These are phyloP conservation scores for Microbotryum silenes-acaulis DNA, from an alignment of 1,284 basidiomycete genomes.

Conservation along the genomic window DNA sequence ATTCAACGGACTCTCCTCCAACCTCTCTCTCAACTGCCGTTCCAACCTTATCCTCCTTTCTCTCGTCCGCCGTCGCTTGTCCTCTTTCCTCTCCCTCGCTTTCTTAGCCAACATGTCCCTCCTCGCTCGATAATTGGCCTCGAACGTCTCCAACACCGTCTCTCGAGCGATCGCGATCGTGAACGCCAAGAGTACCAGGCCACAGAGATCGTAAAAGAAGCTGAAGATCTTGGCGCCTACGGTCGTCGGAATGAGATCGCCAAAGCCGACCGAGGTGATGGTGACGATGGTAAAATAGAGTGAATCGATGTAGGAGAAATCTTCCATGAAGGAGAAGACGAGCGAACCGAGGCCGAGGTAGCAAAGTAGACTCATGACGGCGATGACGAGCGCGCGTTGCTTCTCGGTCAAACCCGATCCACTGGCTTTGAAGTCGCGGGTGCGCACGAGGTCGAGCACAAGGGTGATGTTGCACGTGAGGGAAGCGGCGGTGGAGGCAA, in stretches of 20 bases:
- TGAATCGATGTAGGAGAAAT: conserved; percentile 54
- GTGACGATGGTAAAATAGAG: conserved; percentile 50
- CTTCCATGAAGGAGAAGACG: conserved; percentile 50
- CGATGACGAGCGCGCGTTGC: conserved; percentile 66
- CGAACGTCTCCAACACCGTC: conserved; percentile 55
- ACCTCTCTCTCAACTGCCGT: conserved; percentile 36
- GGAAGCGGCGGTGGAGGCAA: conserved; percentile 65
- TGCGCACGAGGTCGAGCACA: conserved; percentile 54
- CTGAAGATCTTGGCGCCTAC: conserved; percentile 45
- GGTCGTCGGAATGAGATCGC: conserved; percentile 57
- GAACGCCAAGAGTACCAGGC: conserved; percentile 47
- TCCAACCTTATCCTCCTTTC: conserved; percentile 7
- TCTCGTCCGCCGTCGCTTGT: neutral
- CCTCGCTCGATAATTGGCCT: conserved; percentile 43
- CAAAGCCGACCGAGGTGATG: conserved; percentile 66
- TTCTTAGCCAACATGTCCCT: conserved; percentile 38
- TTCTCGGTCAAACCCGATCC: conserved; percentile 70
- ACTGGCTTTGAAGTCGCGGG: conserved; percentile 54
- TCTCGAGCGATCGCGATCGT: conserved; percentile 60
- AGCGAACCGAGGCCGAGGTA: conserved; percentile 58
- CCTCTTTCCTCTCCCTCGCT: conserved; percentile 19
- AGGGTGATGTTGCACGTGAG: conserved; percentile 62
- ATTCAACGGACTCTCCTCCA: neutral
- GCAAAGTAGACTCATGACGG: conserved; percentile 61
- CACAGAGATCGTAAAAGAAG: conserved; percentile 36